phyloP scores from a whole-genome alignment of 768 basidiomycete genomes.

The Paxillus rubicundulus region DNA sequence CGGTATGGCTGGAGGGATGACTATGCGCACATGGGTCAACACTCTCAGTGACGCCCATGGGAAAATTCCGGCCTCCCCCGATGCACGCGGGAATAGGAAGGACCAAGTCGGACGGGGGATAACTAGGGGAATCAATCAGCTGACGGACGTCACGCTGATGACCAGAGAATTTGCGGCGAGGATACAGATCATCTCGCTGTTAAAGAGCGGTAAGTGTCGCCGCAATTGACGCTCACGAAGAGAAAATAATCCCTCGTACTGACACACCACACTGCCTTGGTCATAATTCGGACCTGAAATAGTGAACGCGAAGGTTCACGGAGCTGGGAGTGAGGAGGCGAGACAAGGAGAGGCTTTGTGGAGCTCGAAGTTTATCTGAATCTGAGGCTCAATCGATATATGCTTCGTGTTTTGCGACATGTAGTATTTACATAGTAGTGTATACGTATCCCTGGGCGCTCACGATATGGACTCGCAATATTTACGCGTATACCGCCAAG shows the following conservation, averaged over 20 bases:
- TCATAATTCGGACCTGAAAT: slow-evolving; percentile 1
- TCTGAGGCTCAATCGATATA: too few relatives aligned
- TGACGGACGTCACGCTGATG: slow-evolving; percentile 48
- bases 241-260: neutral
- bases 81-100: slow-evolving; percentile 31
- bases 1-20: slow-evolving; percentile 53
- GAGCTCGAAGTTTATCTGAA: slow-evolving; percentile 51
- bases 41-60: slow-evolving; percentile 42
- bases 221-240: slow-evolving; percentile 3
- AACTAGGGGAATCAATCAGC: slow-evolving; percentile 49
- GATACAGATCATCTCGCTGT: slow-evolving; percentile 51
- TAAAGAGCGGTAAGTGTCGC: slow-evolving; percentile 46
- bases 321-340: slow-evolving; percentile 47
- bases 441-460: too few relatives aligned
- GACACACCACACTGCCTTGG: neutral
- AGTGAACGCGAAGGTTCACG: slow-evolving; percentile 50
- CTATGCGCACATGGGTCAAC: slow-evolving; percentile 55
- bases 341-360: slow-evolving; percentile 50
- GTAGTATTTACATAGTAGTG: too few relatives aligned
- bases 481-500: too few relatives aligned
- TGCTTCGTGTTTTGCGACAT: neutral
- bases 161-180: slow-evolving; percentile 53
- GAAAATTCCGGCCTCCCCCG: slow-evolving; percentile 23
- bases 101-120: slow-evolving; percentile 47
- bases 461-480: too few relatives aligned